phyloP scores from a whole-genome alignment of 2,329 filamentous ascomycete genomes.

The Magnaporthiopsis incrustans region DNA sequence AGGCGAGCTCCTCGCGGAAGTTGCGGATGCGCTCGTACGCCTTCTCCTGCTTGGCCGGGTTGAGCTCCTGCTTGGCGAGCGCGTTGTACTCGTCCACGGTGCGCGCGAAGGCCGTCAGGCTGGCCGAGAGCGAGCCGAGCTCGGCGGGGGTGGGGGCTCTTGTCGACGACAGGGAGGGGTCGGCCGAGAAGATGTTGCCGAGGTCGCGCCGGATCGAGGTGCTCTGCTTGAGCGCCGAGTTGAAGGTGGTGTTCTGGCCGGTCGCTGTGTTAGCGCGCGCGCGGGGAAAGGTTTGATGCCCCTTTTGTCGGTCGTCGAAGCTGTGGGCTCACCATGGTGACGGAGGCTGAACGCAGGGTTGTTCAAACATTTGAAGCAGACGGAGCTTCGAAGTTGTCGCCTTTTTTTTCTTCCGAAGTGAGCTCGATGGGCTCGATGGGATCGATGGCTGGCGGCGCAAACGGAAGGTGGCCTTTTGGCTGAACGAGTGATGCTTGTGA shows the following conservation, averaged over 20 bases:
- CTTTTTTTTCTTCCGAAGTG: background rate
- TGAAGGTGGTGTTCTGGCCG: conserved; percentile 71
- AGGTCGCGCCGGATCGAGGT: conserved; percentile 74
- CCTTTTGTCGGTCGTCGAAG: background rate
- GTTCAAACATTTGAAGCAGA: background rate
- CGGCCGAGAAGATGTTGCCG: conserved; percentile 26
- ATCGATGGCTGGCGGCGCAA: background rate
- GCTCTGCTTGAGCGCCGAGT: conserved; percentile 78
- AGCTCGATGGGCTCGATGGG: background rate
- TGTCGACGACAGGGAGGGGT: conserved; percentile 10
- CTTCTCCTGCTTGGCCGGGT: conserved; percentile 85
- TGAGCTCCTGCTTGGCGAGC: conserved; percentile 80
- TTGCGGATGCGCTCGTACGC: conserved; percentile 77
- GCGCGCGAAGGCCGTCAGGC: conserved; percentile 65
- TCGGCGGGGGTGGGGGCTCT: conserved; percentile 41
- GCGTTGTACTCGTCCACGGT: conserved; percentile 88
- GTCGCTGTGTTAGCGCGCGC: background rate
- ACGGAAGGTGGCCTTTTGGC: background rate
- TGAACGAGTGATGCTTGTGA: background rate
- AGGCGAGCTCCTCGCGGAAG: conserved; percentile 74
- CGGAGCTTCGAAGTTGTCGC: background rate
- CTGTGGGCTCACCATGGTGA: background rate
- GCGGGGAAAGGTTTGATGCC: too few relatives aligned
- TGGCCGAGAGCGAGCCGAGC: conserved; percentile 63
- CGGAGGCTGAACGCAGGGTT: background rate